Base-by-base conservation (phyloP, 495 filamentous ascomycete species). In the Penicillium turbatum region DNA sequence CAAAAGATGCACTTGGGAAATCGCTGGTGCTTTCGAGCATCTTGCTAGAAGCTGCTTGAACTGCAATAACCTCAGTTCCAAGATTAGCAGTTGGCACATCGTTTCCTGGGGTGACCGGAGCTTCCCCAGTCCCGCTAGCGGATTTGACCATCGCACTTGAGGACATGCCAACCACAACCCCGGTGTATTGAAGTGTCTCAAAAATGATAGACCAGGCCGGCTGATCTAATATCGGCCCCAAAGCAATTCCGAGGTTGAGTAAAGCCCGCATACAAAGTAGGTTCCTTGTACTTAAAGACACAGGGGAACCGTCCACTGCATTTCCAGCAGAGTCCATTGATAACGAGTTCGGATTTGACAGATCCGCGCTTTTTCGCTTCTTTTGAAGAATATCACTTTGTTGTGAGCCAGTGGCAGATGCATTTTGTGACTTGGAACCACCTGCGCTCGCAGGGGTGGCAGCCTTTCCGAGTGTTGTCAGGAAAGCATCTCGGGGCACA, bases 381-480 rank as follows among this genome's bases (percentile, higher is more conserved):
- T 75, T 65, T 32, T 68, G 62, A 12, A 48, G 31, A 3, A 31
- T 51, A 34, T 71, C 57, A 24, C 40, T 62, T 31, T 53, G 51
- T 31, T 67, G 67, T 5, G 55, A 34, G 38, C 51, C 48, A 24
- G 72, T 35, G 11, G 47, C 26, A 21, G 50, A 32, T 6, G 51
- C 44, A 40, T 29, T 57, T 31, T 62, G 58, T 12, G 77, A 53
- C 56, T 81, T 86, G n/a, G 55, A 35, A 17, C 51, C 55, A 16
- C 59, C 57, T 13, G 88, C 74, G 61, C 88, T 86, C 6, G 87
- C 79, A 8, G 93, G 93, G 8, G 97, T 87, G 29, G 93, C 89
- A 30, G 92, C 84, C 66, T 98, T 98, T 6, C 88, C 90, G 3
- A 98, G 77, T 0, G 91, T 95, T 5, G 93, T 97, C 21, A 98